phyloP scores from a whole-genome alignment of 805 yeast species.

The Wickerhamomyces xylosicus region DNA sequence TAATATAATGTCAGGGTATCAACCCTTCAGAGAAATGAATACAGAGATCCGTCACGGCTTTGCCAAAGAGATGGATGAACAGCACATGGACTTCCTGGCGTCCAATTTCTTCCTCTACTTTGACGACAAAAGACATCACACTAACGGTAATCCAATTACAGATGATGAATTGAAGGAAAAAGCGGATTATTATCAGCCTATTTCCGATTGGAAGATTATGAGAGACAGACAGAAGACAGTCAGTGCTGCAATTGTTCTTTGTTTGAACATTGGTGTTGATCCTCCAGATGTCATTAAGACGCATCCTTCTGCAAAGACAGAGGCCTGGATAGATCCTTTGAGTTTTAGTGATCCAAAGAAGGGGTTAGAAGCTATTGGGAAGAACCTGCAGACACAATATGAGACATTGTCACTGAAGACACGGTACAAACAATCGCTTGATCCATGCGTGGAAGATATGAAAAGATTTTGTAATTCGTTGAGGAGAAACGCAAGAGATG shows the following conservation, averaged over 20 bases:
- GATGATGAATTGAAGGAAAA: constrained; percentile 38
- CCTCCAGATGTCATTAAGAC: constrained; percentile 95
- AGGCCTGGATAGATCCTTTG: constrained; percentile 90
- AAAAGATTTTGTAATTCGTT: constrained; percentile 84
- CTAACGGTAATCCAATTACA: constrained; percentile 73
- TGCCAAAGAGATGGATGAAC: constrained; percentile 41
- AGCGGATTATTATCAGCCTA: constrained; percentile 51
- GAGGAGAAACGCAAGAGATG: constrained; percentile 87
- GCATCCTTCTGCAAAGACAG: constrained; percentile 83
- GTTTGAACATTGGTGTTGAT: constrained; percentile 89
- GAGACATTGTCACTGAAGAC: constrained; percentile 83
- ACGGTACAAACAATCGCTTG: constrained; percentile 81
- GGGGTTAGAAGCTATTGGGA: constrained; percentile 87
- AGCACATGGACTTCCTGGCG: constrained; percentile 44
- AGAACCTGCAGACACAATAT: constrained; percentile 76
- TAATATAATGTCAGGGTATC: not conserved
- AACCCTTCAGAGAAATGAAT: constrained; percentile 28
- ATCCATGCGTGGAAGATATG: constrained; percentile 93
- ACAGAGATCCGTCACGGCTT: constrained; percentile 60
- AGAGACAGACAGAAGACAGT: constrained; percentile 88
- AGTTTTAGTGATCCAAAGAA: constrained; percentile 75
- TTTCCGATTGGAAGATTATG: constrained; percentile 85
- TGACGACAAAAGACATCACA: constrained; percentile 86
- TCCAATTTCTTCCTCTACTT: constrained; percentile 72
- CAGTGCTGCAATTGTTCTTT: constrained; percentile 83